Evolutionary conservation across 352 stramenopile species (phyloP).

Genomic region (Thalassiosira hispida): DNA sequence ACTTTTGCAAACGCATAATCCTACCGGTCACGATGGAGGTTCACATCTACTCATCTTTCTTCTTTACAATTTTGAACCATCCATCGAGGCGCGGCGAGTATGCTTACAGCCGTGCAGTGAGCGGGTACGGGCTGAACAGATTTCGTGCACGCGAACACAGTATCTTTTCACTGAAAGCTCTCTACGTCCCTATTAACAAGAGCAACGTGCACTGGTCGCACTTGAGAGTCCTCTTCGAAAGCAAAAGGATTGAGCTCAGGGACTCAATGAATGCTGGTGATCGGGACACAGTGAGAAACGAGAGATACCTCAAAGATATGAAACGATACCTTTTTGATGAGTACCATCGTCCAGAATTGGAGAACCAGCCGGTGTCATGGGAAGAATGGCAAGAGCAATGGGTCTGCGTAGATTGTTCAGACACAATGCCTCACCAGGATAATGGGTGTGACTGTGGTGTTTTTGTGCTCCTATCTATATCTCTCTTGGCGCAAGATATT

Average conservation of each 20-base stretch:
- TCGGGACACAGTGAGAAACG: too few relatives aligned
- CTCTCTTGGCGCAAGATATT: background rate
- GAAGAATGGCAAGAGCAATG: background rate
- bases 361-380: background rate
- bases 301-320: background rate
- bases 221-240: background rate
- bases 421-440: background rate
- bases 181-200: background rate
- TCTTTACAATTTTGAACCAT: background rate
- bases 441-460: background rate
- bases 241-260: background rate
- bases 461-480: background rate
- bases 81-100: background rate
- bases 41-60: background rate
- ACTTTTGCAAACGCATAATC: background rate
- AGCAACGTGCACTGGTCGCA: background rate
- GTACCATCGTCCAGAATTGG: background rate
- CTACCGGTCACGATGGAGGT: background rate
- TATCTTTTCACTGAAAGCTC: background rate
- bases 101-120: background rate
- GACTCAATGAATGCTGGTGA: background rate
- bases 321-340: background rate
- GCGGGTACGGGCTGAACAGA: background rate
- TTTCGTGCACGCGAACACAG: background rate
- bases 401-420: background rate